Percentiles rank a stretch among this genome's conserved stretches.
Conservation (phyloP, 495 filamentous ascomycete species). For the Tuber umbilicatum region DNA sequence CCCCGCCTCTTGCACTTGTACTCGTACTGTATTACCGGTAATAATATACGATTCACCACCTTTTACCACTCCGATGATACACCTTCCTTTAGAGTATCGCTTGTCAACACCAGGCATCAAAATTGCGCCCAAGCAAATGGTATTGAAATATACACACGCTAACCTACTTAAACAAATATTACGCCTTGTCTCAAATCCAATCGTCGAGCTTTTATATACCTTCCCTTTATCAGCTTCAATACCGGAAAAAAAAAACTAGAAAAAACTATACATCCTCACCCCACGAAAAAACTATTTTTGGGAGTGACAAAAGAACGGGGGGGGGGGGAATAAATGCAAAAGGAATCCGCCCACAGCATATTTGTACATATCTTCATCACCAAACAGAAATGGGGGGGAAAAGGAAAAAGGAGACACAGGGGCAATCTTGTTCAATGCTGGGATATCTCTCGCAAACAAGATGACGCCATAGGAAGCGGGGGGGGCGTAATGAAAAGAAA, state of each 20-base stretch:
- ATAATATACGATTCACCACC: not conserved
- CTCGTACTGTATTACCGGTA: not conserved
- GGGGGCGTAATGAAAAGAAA: not conserved
- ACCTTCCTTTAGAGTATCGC: not conserved
- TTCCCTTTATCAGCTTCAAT: not conserved
- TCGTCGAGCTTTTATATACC: slow-evolving; percentile 1
- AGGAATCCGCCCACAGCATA: not conserved
- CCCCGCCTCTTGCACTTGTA: too few relatives aligned
- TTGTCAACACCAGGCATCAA: not conserved
- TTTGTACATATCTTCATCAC: not conserved
- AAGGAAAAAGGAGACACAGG: not conserved
- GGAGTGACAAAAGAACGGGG: not conserved
- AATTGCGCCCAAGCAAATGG: not conserved
- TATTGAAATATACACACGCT: not conserved
- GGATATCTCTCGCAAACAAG: not conserved
- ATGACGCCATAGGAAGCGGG: not conserved
- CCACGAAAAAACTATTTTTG: not conserved
- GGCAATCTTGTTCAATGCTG: not conserved
- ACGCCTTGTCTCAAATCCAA: not conserved
- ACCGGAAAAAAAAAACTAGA: not conserved
- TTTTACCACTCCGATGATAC: not conserved
- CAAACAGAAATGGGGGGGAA: not conserved
- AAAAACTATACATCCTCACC: slow-evolving; percentile 14
- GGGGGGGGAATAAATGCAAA: slow-evolving; percentile 4
- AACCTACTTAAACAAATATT: not conserved